These are phyloP conservation scores for Saturnispora dispora DNA, from an alignment of 805 yeast species.

Conservation along the genomic window DNA sequence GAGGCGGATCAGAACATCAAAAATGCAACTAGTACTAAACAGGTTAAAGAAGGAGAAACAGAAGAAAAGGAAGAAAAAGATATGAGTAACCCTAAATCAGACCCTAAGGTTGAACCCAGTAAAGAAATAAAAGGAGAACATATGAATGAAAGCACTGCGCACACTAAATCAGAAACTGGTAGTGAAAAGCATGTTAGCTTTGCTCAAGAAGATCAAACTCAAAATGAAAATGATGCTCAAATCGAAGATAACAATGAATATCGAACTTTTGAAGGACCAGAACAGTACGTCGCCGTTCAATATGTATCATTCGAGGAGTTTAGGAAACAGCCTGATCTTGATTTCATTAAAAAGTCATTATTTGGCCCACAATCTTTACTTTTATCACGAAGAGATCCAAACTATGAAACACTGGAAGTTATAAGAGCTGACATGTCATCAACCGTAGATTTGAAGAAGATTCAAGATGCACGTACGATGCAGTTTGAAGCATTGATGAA, in stretches of 20 bases:
- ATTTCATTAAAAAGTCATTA: slow-evolving; percentile 32
- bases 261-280: slow-evolving; percentile 54
- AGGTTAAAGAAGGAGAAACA: background rate
- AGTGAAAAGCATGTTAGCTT: background rate
- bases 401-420: slow-evolving; percentile 35
- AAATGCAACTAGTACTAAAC: background rate
- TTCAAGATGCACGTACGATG: slow-evolving; percentile 18
- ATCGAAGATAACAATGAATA: background rate
- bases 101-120: background rate
- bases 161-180: slow-evolving; percentile 1
- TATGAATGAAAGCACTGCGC: background rate
- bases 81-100: no score
- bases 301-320: slow-evolving; percentile 46
- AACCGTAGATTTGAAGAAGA: slow-evolving; percentile 20
- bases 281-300: slow-evolving; percentile 49
- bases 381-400: slow-evolving; percentile 44
- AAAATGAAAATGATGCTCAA: slow-evolving; percentile 8
- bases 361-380: slow-evolving; percentile 53
- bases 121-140: background rate
- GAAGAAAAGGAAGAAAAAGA: background rate
- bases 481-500: slow-evolving; percentile 36
- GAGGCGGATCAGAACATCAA: background rate
- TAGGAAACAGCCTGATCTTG: slow-evolving; percentile 20
- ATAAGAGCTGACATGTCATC: slow-evolving; percentile 24
- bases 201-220: slow-evolving; percentile 14